Evolutionary conservation across 495 filamentous ascomycete species (phyloP), one percentile per base, ranked within the genome.

Genomic region (Podospora tetraspora): DNA sequence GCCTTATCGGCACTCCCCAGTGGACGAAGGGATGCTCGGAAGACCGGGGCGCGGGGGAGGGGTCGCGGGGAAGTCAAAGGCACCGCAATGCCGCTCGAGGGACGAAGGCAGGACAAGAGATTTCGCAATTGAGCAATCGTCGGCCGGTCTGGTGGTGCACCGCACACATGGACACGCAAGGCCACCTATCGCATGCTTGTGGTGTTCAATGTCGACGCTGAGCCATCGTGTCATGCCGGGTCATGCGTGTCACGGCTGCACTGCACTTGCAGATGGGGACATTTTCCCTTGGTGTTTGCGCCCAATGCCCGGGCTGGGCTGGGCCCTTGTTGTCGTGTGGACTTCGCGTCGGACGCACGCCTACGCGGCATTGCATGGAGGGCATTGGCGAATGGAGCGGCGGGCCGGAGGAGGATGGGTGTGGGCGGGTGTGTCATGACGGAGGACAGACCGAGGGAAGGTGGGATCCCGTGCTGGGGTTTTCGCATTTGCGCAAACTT

Each of bases 401-500:
- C 23, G 43, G 59, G 73, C 62, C 66, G 68, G 60, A 5, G 11
- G 58, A 61, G 29, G 30, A 37, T 12, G 66, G 68, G 37, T 52
- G 37, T 43, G 63, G 62, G 61, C 32, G 64, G 37, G 64, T 64
- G 66, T 69, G 68, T 68, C 59, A 43, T 62, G 52, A 61, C 63
- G 59, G 66, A 52, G 30, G 16, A 52, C 19, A 52, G 58, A 58
- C 52, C 34, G 62, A 64, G 37, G 62, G 11, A 13, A 37, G 25
- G 22, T 19, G 62, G 34, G 30, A 25, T 52, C 37, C 30, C 19
- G 12, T 22, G 25, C 62, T 52, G 64, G 58, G 56, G 64, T 76
- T 66, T 77, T 68, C 75, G 75, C 75, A 77, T 76, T 76, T 77
- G 75, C 75, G 75, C 75, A 77, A 67, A 77, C 34, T 32, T 22